phyloP scores from a whole-genome alignment of 1,284 basidiomycete species.

The Cryptococcus sp. region DNA sequence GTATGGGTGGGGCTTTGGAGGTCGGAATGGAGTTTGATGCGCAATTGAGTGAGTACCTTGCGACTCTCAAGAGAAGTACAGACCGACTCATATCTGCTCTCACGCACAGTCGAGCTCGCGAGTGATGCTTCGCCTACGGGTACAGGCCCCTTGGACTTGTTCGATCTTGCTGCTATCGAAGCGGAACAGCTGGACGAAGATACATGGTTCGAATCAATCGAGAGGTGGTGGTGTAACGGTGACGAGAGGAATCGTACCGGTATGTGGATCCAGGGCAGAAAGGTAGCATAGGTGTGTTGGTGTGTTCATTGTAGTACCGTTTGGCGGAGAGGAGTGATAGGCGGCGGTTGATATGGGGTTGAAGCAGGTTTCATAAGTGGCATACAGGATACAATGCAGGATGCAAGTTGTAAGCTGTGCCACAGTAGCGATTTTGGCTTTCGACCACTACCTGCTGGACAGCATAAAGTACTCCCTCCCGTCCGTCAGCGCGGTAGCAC shows the following conservation, averaged over 20 bases:
- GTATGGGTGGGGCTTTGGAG: slow-evolving; percentile 61
- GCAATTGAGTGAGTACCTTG: slow-evolving; percentile 66
- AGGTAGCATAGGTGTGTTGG: slow-evolving; percentile 9
- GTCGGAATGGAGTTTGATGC: slow-evolving; percentile 77
- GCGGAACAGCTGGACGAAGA: slow-evolving; percentile 36
- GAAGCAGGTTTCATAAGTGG: no score
- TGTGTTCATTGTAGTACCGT: background rate
- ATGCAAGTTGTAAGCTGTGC: no score
- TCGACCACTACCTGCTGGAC: no score
- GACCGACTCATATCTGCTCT: slow-evolving; percentile 40
- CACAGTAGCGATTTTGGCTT: no score
- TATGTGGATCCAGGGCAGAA: slow-evolving; percentile 72
- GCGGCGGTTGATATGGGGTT: no score
- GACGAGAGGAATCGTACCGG: slow-evolving; percentile 64
- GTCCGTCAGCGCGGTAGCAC: no score
- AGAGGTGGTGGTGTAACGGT: slow-evolving; percentile 86
- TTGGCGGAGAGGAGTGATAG: no score
- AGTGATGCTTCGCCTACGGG: slow-evolving; percentile 46
- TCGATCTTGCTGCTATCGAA: slow-evolving; percentile 52
- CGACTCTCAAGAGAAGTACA: slow-evolving; percentile 20
- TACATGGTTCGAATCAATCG: slow-evolving; percentile 63
- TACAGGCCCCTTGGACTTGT: slow-evolving; percentile 68
- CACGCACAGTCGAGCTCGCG: slow-evolving; percentile 21
- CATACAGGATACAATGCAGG: no score
- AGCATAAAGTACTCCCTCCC: no score